Conservation (phyloP, 805 yeast genomes). For the Teunomyces panamensis region DNA sequence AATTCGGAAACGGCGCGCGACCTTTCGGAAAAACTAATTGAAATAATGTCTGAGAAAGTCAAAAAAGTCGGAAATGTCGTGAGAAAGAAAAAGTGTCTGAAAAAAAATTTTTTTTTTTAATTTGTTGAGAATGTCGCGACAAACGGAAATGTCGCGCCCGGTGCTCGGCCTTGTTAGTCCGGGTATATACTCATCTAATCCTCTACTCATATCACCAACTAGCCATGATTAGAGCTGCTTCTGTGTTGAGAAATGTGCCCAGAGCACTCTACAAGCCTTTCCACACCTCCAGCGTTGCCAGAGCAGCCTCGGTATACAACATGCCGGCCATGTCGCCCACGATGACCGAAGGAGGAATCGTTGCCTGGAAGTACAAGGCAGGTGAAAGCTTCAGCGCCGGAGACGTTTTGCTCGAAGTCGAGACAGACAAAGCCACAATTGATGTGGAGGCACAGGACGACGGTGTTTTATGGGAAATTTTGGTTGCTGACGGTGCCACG, state of each 20-base stretch:
- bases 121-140: background rate
- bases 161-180: conserved; percentile 17
- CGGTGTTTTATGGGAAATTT: conserved; percentile 79
- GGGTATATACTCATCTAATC: conserved; percentile 4
- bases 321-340: conserved; percentile 99
- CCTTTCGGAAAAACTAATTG: too few species aligned
- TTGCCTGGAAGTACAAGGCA: conserved; percentile 77
- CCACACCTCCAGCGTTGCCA: conserved; percentile 21
- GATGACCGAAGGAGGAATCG: conserved; percentile 93
- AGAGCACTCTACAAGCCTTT: conserved; percentile 21
- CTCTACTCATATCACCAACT: background rate
- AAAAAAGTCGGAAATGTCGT: too few species aligned
- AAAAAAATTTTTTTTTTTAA: background rate
- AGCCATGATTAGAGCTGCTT: conserved; percentile 11
- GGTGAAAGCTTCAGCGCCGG: conserved; percentile 76
- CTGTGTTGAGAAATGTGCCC: conserved; percentile 16
- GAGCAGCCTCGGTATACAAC: conserved; percentile 52
- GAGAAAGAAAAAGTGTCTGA: too few species aligned
- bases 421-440: conserved; percentile 80
- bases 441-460: conserved; percentile 91
- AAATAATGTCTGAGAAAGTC: too few species aligned
- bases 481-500: conserved; percentile 67
- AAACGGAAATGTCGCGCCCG: conserved; percentile 2
- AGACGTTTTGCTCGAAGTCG: conserved; percentile 78
- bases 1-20: background rate